These are phyloP conservation scores for Pterocarpus macrocarpus DNA, from an alignment of 306 rosid genomes.

Conservation along the genomic window DNA sequence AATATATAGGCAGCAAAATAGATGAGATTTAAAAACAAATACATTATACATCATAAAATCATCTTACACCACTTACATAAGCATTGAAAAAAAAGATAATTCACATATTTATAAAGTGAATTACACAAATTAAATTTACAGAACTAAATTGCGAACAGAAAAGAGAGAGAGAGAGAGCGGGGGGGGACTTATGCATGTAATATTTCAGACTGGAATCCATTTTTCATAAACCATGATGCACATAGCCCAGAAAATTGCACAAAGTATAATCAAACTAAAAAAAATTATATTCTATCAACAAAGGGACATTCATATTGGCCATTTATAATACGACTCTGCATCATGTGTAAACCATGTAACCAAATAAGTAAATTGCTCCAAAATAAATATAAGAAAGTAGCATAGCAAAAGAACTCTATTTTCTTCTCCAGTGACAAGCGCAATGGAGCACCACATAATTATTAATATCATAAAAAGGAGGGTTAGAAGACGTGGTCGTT, in stretches of 20 bases:
- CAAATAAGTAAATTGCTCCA: background rate
- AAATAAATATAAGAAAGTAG: background rate
- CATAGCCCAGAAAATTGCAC: background rate
- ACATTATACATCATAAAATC: background rate
- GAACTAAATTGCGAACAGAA: background rate
- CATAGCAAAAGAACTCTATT: constrained; percentile 11
- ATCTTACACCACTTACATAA: background rate
- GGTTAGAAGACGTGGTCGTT: background rate
- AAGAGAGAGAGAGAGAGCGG: no score
- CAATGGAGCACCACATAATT: background rate
- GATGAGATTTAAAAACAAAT: background rate
- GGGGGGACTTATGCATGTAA: background rate
- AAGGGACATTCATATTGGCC: background rate
- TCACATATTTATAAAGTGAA: background rate
- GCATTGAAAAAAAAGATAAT: background rate
- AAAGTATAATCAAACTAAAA: background rate
- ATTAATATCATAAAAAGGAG: constrained; percentile 1
- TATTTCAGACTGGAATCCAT: background rate
- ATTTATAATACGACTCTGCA: constrained; percentile 21
- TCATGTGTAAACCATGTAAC: background rate
- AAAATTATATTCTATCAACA: constrained; percentile 1
- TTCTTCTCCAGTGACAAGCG: background rate
- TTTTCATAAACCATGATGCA: constrained; percentile 23
- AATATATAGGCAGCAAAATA: background rate
- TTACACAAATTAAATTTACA: background rate